Conservation (phyloP, 1,139 yeast genomes). For the Suhomyces panamericanus region DNA sequence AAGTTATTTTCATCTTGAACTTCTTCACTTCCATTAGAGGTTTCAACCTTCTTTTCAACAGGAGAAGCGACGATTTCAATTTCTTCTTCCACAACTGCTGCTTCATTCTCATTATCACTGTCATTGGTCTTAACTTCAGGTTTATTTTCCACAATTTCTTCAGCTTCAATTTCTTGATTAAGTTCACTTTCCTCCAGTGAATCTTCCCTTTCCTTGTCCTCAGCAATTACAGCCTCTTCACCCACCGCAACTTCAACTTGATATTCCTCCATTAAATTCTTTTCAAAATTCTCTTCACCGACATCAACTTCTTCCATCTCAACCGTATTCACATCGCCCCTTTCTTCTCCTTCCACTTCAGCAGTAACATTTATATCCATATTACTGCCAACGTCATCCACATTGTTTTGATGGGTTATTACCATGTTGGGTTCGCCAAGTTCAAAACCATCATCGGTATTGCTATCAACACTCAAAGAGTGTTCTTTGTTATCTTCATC, state of each 20-base stretch:
- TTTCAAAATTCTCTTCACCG: not conserved
- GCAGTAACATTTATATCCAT: too few species aligned
- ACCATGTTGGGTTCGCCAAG: too few species aligned
- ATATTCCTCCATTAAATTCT: not conserved
- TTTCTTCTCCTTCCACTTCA: too few species aligned
- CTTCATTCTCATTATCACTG: not conserved
- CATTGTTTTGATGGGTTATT: too few species aligned
- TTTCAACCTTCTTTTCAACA: not conserved
- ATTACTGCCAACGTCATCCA: too few species aligned
- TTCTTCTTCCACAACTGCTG: not conserved
- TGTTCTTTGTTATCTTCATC: too few species aligned
- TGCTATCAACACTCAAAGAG: too few species aligned
- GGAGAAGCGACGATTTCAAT: not conserved
- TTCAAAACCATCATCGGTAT: too few species aligned
- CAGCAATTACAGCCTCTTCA: not conserved
- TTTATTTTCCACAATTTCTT: not conserved
- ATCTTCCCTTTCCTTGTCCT: not conserved
- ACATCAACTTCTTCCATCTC: not conserved
- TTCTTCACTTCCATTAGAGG: not conserved
- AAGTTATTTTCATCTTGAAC: not conserved
- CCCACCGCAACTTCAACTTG: not conserved
- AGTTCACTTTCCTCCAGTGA: not conserved
- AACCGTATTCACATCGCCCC: not conserved
- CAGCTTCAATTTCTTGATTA: too few species aligned
- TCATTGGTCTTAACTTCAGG: not conserved